Evolutionary conservation across 805 yeast genomes (phyloP), one percentile per base, ranked within the genome.

Genomic region (Hanseniaspora taiwanica): DNA sequence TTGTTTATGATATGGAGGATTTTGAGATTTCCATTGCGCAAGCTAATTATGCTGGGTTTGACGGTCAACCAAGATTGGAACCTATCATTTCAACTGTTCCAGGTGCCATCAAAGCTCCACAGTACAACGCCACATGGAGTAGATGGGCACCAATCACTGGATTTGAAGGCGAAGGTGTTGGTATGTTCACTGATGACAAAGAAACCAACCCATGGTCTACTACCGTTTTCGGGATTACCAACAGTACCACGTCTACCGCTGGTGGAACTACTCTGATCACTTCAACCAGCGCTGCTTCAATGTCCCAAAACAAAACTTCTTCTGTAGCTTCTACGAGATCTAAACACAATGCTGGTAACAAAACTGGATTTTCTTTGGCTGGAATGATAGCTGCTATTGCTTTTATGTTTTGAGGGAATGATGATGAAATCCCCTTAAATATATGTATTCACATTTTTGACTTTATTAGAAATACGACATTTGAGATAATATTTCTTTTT

Each of bases 1-100:
- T 69, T 33, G 77, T 71, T 36, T 74, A 64, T 40, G 76, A 74
- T 53, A 48, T 72, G 39, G 72, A 64, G 25, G 58, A 56, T 23
- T 45, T 53, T 23, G 59, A 62, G 40, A 44, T 69, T 12, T 63
- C 63, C 2, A 34, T 69, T 25, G 74, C 72, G 4, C 69, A 63
- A 42, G 72, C 61, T 2, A 33, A 33, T 19, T 20, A 4, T 33
- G 36, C 9, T 8, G 44, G 44, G 16, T 50, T 67, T 7, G 10
- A 39, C 3, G 34, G 39, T 3, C 55, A 55, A 4, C 61, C 56
- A 35, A 57, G 73, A 45, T 65, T 75, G 34, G 76, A 72, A 42
- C 64, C 56, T 5, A 66, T 76, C 32, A 37, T 56, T 3, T 41
- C 50, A 8, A 44, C 62, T 10, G 63, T 75, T 35, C 81, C 81